Base-by-base conservation (phyloP, 2,329 filamentous ascomycete species). In the Fusarium armeniacum region DNA sequence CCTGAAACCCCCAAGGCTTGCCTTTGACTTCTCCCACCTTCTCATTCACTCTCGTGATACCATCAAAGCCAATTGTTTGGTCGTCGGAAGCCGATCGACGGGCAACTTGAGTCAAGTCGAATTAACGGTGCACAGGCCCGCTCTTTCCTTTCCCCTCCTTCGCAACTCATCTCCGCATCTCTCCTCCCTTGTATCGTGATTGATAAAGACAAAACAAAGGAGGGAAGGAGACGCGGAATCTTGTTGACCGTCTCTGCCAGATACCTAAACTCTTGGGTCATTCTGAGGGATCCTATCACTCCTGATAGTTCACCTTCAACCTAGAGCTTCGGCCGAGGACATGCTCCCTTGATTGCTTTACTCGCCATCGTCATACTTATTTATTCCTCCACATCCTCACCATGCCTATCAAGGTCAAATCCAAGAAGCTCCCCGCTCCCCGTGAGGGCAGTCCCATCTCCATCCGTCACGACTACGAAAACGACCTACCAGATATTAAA, bases 401-500 rank as follows among this genome's bases (percentile, higher is more conserved):
- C 57, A 81, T 81, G 80, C 80, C 80, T 36, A 77, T 81, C 62
- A 79, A 77, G 58, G 73, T 81, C 70, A 77, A 74, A 68, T 75
- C 77, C 62, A 76, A 76, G 65, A 75, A 76, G 65, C 72, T 80
- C 24, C 72, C 75, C 65, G 65, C 78, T 35, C 69, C 66, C 28
- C 76, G 80, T 24, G 78, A 81, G 46, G 62, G 73, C 36, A 81
- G 79, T 69, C 80, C 80, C 38, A 71, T 80, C 28, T 77, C 78
- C 10, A 62, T 77, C 38, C 75, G 77, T 44, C 64, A 72, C 64
- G 80, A 80, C 46, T 76, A 71, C 65, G 80, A 80, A 50, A 76
- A 71, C 41, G 76, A 78, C 24, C 80, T 90, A 35, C 90, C 90
- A 20, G 79, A 85, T 41, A 90, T 93, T 71, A 78, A 76, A 10